A percentile compares a stretch with the other conserved stretches of the same genome.
These are phyloP conservation scores for Pseudopyricularia javanii DNA, from an alignment of 2,329 filamentous ascomycete genomes.

Conservation along the genomic window DNA sequence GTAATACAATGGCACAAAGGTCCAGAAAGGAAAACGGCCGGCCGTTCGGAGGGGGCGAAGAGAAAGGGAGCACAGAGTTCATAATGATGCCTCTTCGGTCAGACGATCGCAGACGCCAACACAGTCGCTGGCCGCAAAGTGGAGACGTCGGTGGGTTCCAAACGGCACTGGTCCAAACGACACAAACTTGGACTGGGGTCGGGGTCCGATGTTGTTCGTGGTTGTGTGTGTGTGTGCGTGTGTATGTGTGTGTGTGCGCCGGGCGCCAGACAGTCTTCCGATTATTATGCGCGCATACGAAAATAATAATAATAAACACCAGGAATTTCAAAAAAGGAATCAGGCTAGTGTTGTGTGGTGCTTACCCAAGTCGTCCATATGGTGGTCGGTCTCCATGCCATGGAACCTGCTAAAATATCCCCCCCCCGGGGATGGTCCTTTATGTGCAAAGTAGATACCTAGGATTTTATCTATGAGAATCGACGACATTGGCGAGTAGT, in stretches of 20 bases:
- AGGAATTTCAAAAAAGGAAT: too few relatives aligned
- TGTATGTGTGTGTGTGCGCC: background rate
- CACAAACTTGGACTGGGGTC: background rate
- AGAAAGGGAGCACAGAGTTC: background rate
- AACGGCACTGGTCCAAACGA: background rate
- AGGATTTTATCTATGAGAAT: background rate
- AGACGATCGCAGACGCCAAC: background rate
- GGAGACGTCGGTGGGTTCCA: background rate
- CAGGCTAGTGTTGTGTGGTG: too few relatives aligned
- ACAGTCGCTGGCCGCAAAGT: background rate
- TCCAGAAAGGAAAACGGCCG: background rate
- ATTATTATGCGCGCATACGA: background rate
- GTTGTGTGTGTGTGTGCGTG: background rate
- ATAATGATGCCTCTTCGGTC: background rate
- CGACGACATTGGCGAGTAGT: background rate
- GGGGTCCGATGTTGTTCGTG: background rate
- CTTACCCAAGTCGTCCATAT: too few relatives aligned
- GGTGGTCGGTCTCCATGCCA: too few relatives aligned
- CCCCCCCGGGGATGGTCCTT: too few relatives aligned
- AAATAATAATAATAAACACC: background rate
- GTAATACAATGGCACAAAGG: background rate
- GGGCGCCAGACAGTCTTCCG: background rate
- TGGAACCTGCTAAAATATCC: too few relatives aligned
- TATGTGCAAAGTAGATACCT: too few relatives aligned
- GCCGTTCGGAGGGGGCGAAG: background rate